Base-by-base conservation (phyloP, 306 rosid genomes). In the Geum urbanum region DNA sequence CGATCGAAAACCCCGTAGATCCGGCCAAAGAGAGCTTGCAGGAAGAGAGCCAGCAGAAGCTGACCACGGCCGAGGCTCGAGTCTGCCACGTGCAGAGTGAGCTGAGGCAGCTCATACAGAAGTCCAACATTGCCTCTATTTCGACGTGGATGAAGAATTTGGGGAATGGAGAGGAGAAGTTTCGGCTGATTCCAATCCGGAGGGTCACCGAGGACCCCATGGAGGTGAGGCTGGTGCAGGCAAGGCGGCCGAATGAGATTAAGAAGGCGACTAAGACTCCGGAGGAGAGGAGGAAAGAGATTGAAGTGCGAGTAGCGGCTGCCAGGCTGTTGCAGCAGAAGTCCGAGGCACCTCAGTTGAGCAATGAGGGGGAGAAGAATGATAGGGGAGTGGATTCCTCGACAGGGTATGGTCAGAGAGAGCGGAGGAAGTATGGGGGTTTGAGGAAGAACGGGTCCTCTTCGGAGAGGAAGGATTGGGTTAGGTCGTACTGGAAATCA, bases 301-400 rank as follows among this genome's bases (percentile, higher is more conserved):
- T 95, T 61, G 99, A 91, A 83, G 99, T 95, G 15, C 82, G 95
- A 45, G 96, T 95, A 10, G 99, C 99, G 13, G 99, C 99, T 18
- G 99, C 99, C 18, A 89, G 99, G 85, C 69, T 95, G 52, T 44
- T 95, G 89, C 99, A 91, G 85, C 96, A 94, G 48, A 86, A 94
- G 86, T 81, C 90, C n/a, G 95, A 84, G 84, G 73, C 82, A 18
- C 84, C 91, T 0, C 92, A 67, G 37, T 63, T 80, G 69, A 85
- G 80, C 5, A 86, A 68, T 48, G 97, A 84, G 63, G 86, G 81
- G 48, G 85, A 82, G n/a, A 84, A 72, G 81, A 83, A 74, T 63
- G 95, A 87, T 14, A 86, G 78, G 67, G 79, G 67, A 47, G 20
- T 79, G 78, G 97, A 90, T 80, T 80, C 85, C 4, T 59, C 86